A percentile compares a stretch with the other conserved stretches of the same genome.
Conservation (phyloP, 177 flowering plant genomes). For the Tripterygium wilfordii region DNA sequence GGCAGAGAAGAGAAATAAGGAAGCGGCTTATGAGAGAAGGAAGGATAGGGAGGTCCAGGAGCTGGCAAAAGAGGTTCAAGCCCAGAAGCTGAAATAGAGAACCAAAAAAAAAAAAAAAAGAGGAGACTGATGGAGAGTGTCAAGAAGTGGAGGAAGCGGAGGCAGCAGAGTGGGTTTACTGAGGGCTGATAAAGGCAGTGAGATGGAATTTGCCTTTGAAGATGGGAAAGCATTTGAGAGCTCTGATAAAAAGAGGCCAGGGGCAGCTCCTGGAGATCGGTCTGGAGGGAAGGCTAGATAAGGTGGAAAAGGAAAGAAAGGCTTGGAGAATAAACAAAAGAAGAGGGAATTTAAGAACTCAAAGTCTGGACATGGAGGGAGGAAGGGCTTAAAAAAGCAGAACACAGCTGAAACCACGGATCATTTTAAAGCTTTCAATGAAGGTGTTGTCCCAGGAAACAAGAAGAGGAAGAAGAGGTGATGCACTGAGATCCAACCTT, state of each 20-base stretch:
- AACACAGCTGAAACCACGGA: slow-evolving; percentile 73
- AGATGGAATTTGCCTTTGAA: slow-evolving; percentile 50
- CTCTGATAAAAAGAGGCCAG: slow-evolving; percentile 58
- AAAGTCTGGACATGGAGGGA: slow-evolving; percentile 83
- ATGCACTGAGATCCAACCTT: no score
- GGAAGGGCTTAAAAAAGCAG: slow-evolving; percentile 80
- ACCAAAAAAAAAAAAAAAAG: slow-evolving; percentile 76
- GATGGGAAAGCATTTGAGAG: slow-evolving; percentile 61
- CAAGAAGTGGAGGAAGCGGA: slow-evolving; percentile 94
- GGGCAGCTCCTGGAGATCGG: slow-evolving; percentile 79
- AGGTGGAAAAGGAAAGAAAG: slow-evolving; percentile 27
- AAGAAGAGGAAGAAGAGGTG: slow-evolving; percentile 53
- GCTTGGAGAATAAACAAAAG: slow-evolving; percentile 29
- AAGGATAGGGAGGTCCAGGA: slow-evolving; percentile 81
- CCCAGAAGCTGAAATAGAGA: slow-evolving; percentile 76
- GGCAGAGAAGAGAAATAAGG: slow-evolving; percentile 67
- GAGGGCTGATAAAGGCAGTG: slow-evolving; percentile 40
- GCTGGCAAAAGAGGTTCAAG: slow-evolving; percentile 76
- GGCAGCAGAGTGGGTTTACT: slow-evolving; percentile 71
- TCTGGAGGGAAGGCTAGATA: slow-evolving; percentile 68
- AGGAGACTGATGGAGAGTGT: slow-evolving; percentile 83
- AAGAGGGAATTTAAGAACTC: slow-evolving; percentile 50
- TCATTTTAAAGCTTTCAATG: slow-evolving; percentile 48
- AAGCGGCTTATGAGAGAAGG: slow-evolving; percentile 89
- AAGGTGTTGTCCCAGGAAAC: slow-evolving; percentile 19